Evolutionary conservation across 2,329 filamentous ascomycete species (phyloP), one percentile per base, ranked within the genome.

Genomic region (Aspergillus quadrilineatus): DNA sequence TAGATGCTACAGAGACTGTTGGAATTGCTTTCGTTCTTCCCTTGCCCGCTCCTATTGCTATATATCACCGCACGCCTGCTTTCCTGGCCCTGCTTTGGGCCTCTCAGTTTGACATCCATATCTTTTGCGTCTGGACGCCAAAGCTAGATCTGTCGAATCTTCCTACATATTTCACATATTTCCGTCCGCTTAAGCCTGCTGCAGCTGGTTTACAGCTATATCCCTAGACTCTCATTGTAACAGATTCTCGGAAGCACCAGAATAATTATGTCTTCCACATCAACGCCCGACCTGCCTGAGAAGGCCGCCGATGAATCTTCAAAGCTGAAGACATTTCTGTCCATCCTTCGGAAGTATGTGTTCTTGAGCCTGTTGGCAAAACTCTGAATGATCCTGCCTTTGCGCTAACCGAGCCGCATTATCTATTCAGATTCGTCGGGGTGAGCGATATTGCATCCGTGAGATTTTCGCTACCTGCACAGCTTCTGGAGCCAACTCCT

Each of bases 361-460:
- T 17, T 44, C 17, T 17, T 8, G n/a, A 7, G 9, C 30, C 4
- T 42, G 22, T 2, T 22, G 22, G 22, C 22, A 22, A 22, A 22
- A 22, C 22, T 22, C 22, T 26, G 17, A 10, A 44, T n/a, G 10
- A 36, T 29, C 26, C 22, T 4, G 9, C 37, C 26, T 45, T 41
- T 45, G 30, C 48, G 32, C 48, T 56, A 51, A 58, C 46, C 22
- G 37, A 6, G 14, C 15, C n/a, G n/a, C 30, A 59, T 57, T 59
- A 56, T 49, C 74, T 34, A 5, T 45, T 6, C 14, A 95, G 93
- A 73, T 97, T 97, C 76, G 92, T 97, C 68, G 94, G 94, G 65
- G 94, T 99, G 56, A 82, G 92, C 64, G 94, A 99, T 76, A 94
- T 99, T 69, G 94, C 94, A 56, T 86, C 92, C 55, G 93, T 97